phyloP scores from a whole-genome alignment of 257 asterid species.

The Capsicum baccatum region DNA sequence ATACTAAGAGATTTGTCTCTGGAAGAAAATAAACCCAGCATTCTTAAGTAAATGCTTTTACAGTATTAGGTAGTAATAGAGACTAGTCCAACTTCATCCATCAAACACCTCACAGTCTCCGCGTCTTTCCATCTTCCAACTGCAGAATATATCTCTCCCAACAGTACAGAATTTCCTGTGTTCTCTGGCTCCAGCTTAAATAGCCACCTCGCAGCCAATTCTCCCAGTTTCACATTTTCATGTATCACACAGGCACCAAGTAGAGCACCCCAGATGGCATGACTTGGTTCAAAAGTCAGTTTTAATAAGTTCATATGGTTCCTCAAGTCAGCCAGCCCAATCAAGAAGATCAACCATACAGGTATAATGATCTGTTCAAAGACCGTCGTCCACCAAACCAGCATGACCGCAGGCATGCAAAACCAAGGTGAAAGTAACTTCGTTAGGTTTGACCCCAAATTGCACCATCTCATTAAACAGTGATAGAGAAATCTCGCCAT shows the following conservation, averaged over 20 bases:
- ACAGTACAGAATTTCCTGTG: conserved; percentile 74
- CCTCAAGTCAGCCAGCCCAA: conserved; percentile 77
- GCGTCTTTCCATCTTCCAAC: conserved; percentile 92
- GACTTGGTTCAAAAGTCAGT: conserved; percentile 58
- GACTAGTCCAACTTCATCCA: conserved; percentile 61
- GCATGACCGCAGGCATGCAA: conserved; percentile 90
- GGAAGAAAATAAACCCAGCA: conserved; percentile 20
- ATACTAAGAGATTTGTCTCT: conserved; percentile 17
- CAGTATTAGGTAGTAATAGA: too few relatives aligned
- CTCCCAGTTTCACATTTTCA: conserved; percentile 84
- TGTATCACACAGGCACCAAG: conserved; percentile 84
- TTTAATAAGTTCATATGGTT: conserved; percentile 64
- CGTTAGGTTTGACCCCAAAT: conserved; percentile 75
- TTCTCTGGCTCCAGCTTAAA: conserved; percentile 77
- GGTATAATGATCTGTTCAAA: conserved; percentile 69
- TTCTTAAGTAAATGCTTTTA: conserved; percentile 8
- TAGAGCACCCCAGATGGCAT: conserved; percentile 85
- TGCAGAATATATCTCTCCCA: conserved; percentile 83
- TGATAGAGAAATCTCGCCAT: conserved; percentile 64
- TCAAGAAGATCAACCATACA: conserved; percentile 97
- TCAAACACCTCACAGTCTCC: conserved; percentile 64
- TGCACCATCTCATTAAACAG: conserved; percentile 78
- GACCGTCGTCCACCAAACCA: conserved; percentile 85
- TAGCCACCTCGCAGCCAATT: conserved; percentile 73
- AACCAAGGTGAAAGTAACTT: conserved; percentile 78